phyloP scores from a whole-genome alignment of 1,139 yeast species.

The Pichia sp. region DNA sequence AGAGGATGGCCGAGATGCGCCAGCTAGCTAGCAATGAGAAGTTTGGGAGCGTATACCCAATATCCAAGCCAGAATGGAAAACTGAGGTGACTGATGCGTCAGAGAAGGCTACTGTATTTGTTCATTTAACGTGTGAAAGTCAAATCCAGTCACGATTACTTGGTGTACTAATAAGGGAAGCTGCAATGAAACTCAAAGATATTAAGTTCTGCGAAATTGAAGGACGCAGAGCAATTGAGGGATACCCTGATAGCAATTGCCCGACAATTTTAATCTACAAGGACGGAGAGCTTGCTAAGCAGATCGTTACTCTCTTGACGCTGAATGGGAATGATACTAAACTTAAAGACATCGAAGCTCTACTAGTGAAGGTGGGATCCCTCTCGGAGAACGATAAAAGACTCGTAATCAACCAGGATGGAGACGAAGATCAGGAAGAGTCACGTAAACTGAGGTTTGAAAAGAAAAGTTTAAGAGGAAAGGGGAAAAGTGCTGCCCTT shows the following conservation, averaged over 20 bases:
- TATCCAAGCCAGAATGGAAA: conserved; percentile 83
- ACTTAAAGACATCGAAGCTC: conserved; percentile 59
- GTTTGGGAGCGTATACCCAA: conserved; percentile 71
- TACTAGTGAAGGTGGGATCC: too few relatives aligned
- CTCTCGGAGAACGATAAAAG: too few relatives aligned
- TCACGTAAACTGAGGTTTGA: conserved; percentile 45
- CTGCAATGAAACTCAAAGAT: conserved; percentile 63
- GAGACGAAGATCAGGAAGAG: conserved; percentile 45
- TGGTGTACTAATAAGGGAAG: conserved; percentile 41
- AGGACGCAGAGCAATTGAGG: conserved; percentile 82
- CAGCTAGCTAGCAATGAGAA: conserved; percentile 52
- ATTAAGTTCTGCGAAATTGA: conserved; percentile 87
- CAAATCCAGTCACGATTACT: conserved; percentile 69
- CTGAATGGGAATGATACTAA: conserved; percentile 79
- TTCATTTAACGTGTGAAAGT: conserved; percentile 68
- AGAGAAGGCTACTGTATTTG: conserved; percentile 50
- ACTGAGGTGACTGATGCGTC: conserved; percentile 82
- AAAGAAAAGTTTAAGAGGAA: conserved; percentile 43
- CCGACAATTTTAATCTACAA: conserved; percentile 84
- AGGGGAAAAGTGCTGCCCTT: conserved; percentile 26
- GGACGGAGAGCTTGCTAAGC: conserved; percentile 69
- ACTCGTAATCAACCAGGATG: conserved; percentile 55
- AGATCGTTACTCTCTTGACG: conserved; percentile 68
- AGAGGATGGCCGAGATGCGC: conserved; percentile 67
- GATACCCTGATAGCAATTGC: conserved; percentile 82